A percentile compares a stretch with the other conserved stretches of the same genome.
Conservation (phyloP, 495 filamentous ascomycete genomes). For the Neurospora discreta region DNA sequence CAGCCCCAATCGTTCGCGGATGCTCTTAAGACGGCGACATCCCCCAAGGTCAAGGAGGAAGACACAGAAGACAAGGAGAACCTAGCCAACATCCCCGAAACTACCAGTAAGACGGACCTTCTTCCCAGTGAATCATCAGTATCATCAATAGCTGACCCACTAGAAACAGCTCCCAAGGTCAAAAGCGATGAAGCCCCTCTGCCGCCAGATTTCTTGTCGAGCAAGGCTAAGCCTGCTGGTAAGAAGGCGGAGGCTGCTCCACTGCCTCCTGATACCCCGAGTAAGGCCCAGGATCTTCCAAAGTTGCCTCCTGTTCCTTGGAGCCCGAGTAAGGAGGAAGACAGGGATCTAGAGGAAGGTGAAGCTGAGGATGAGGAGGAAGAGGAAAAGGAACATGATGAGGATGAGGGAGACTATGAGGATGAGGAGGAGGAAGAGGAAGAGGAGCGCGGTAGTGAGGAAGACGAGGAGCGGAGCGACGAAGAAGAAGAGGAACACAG, state of each 20-base stretch:
- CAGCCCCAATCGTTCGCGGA: not conserved
- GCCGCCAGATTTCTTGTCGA: slow-evolving; percentile 6
- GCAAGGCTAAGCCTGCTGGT: slow-evolving; percentile 5
- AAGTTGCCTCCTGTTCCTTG: slow-evolving; percentile 14
- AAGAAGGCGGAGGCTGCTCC: slow-evolving; percentile 9
- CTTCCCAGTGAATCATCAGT: slow-evolving; percentile 55
- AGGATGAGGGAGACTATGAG: slow-evolving; percentile 21
- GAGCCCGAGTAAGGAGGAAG: slow-evolving; percentile 14
- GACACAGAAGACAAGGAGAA: slow-evolving; percentile 19
- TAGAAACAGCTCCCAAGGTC: slow-evolving; percentile 23
- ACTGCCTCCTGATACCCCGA: slow-evolving; percentile 13
- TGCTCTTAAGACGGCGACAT: not conserved
- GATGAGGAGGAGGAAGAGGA: slow-evolving; percentile 23
- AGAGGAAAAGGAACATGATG: slow-evolving; percentile 26
- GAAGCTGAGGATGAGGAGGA: slow-evolving; percentile 18
- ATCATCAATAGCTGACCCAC: slow-evolving; percentile 42
- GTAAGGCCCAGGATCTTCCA: slow-evolving; percentile 4
- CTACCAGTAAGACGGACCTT: slow-evolving; percentile 58
- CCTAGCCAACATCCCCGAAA: slow-evolving; percentile 42
- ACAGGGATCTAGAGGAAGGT: slow-evolving; percentile 13
- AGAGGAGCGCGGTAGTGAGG: slow-evolving; percentile 8
- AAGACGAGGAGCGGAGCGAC: slow-evolving; percentile 20
- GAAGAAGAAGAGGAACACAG: slow-evolving; percentile 32
- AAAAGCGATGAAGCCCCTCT: slow-evolving; percentile 21
- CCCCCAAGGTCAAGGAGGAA: slow-evolving; percentile 29